Percentiles rank a stretch among this genome's conserved stretches.
phyloP scores from a whole-genome alignment of 176 grass and related monocot genomes.

The Cymbopogon citratus region DNA sequence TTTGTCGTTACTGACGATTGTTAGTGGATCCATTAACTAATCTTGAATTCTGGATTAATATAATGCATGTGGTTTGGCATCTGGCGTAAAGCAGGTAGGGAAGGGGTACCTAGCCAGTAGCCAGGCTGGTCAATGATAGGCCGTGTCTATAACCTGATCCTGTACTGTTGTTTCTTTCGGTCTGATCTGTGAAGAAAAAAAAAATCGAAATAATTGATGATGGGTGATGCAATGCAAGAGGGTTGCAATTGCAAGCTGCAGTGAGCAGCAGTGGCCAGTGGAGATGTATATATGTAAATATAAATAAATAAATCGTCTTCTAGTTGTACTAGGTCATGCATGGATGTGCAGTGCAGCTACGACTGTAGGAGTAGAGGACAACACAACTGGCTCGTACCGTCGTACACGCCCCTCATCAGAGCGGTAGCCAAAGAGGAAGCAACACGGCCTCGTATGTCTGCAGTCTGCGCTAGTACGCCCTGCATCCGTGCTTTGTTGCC shows the following conservation, averaged over 20 bases:
- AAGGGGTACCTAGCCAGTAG: conserved; percentile 6
- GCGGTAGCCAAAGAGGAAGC: not conserved
- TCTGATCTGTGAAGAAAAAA: not conserved
- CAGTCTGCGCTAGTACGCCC: not conserved
- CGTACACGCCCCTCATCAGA: not conserved
- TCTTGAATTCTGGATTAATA: not conserved
- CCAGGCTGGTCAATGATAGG: conserved; percentile 36
- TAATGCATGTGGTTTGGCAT: conserved; percentile 20
- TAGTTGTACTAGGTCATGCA: conserved; percentile 12
- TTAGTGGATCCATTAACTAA: not conserved
- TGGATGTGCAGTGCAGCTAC: conserved; percentile 32
- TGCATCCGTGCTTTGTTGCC: not conserved
- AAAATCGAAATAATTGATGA: not conserved
- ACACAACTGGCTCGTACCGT: conserved; percentile 31
- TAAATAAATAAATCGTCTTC: not conserved
- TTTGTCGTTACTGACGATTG: conserved; percentile 27
- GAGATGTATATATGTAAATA: not conserved
- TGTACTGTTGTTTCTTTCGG: conserved; percentile 13
- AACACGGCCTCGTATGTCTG: not conserved
- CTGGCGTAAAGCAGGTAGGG: not conserved
- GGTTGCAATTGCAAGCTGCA: no score
- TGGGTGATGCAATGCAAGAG: not conserved
- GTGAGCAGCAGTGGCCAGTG: no score
- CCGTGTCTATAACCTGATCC: conserved; percentile 23
- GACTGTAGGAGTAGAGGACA: conserved; percentile 9